These are phyloP conservation scores for Sordariomycetes sp. DNA, from an alignment of 2,329 filamentous ascomycete species.

Conservation along the genomic window DNA sequence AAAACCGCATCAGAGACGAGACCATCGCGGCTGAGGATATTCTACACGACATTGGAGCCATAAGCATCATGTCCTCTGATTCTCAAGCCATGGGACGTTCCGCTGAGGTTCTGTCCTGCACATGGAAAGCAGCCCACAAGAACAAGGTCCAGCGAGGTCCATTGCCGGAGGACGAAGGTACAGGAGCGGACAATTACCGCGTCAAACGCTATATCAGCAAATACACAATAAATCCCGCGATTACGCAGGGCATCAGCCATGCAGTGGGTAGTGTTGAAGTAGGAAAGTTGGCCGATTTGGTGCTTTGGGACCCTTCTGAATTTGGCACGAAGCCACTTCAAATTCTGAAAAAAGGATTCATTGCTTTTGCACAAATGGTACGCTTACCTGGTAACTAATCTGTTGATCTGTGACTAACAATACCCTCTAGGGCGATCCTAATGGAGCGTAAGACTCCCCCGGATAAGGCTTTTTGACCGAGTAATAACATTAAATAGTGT, in stretches of 20 bases:
- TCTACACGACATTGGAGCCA: conserved; percentile 86
- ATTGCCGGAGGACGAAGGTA: conserved; percentile 68
- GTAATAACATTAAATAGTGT: background rate
- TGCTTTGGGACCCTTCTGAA: conserved; percentile 74
- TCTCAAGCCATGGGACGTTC: conserved; percentile 95
- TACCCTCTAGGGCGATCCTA: too few species aligned
- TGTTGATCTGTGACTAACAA: too few species aligned
- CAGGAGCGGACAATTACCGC: conserved; percentile 78
- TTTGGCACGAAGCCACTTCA: conserved; percentile 81
- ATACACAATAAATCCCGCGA: conserved; percentile 90
- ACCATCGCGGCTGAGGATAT: conserved; percentile 97
- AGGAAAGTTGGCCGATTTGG: conserved; percentile 82
- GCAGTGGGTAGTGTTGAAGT: conserved; percentile 79
- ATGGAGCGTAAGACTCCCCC: too few species aligned
- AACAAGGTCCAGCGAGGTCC: conserved; percentile 79
- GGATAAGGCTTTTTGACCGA: conserved; percentile 1
- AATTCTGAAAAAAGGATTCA: conserved; percentile 82
- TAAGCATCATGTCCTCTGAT: conserved; percentile 95
- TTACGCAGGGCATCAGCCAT: conserved; percentile 85
- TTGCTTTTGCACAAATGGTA: conserved; percentile 78
- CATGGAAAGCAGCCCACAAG: conserved; percentile 97
- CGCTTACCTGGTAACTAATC: too few species aligned
- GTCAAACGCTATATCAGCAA: conserved; percentile 92
- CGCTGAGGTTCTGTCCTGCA: conserved; percentile 85
- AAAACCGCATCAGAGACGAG: conserved; percentile 87